Conservation (phyloP, 2,329 filamentous ascomycete species). For the Talaromyces sp. region DNA sequence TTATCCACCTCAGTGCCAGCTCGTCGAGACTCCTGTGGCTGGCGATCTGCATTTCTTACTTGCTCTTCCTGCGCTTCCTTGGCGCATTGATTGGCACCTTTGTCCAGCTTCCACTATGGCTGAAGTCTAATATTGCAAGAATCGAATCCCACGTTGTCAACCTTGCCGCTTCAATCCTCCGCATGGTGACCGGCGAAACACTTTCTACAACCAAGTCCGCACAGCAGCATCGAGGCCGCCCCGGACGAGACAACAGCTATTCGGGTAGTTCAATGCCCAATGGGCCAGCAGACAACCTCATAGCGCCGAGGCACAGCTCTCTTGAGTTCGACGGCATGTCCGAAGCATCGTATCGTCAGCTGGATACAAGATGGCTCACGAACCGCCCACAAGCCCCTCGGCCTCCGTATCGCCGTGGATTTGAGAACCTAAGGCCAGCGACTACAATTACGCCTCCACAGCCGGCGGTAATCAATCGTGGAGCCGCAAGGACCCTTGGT, state of each 20-base stretch:
- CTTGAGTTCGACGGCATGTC: conserved; percentile 5
- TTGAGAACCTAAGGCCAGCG: neutral
- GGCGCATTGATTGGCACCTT: neutral
- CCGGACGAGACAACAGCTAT: conserved; percentile 1
- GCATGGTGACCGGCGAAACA: neutral
- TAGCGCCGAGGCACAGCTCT: conserved; percentile 4
- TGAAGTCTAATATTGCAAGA: neutral
- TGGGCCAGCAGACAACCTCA: conserved; percentile 6
- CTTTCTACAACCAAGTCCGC: neutral
- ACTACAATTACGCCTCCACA: neutral
- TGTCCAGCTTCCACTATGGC: neutral
- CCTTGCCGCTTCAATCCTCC: conserved; percentile 4
- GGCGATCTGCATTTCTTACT: neutral
- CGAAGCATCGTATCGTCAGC: conserved; percentile 2
- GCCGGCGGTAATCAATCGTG: neutral
- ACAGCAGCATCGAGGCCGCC: neutral
- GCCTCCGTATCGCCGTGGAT: conserved; percentile 5
- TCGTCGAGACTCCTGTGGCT: conserved; percentile 5
- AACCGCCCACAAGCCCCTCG: conserved; percentile 6
- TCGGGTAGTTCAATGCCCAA: neutral
- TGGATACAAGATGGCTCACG: neutral
- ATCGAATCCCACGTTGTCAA: conserved; percentile 4
- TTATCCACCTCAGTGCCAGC: conserved; percentile 1
- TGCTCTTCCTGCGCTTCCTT: conserved; percentile 5
- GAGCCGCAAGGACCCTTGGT: neutral